A percentile compares a stretch with the other conserved stretches of the same genome.
Conservation (phyloP, 345 rosid genomes). For the Eucalyptus grandis region DNA sequence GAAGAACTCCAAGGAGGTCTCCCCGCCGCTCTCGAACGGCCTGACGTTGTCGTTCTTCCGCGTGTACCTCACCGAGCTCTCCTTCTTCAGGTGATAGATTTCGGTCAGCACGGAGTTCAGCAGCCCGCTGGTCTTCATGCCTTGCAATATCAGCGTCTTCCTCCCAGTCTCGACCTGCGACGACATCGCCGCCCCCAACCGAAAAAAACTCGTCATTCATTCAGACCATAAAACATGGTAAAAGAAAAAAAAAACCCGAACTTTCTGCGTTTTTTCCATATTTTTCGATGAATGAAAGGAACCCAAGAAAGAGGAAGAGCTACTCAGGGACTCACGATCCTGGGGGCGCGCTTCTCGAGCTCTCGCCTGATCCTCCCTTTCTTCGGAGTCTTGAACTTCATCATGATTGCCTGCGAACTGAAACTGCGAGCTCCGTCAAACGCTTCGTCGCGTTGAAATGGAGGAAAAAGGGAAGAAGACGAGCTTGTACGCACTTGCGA, state of each 20-base stretch:
- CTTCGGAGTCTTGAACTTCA: constrained; percentile 46
- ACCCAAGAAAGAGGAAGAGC: neutral
- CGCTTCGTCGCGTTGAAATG: neutral
- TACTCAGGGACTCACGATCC: constrained; percentile 30
- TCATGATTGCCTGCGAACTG: constrained; percentile 8
- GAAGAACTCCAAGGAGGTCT: constrained; percentile 85
- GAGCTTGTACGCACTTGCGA: neutral
- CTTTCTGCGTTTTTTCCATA: neutral
- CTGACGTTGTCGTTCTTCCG: constrained; percentile 88
- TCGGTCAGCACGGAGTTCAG: constrained; percentile 59
- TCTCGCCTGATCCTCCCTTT: constrained; percentile 41
- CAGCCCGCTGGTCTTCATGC: constrained; percentile 72
- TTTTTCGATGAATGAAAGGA: neutral
- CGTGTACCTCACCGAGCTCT: constrained; percentile 54
- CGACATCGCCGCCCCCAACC: neutral
- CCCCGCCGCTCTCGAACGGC: constrained; percentile 94
- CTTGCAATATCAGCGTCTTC: constrained; percentile 89
- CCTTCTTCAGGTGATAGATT: constrained; percentile 65
- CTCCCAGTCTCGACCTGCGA: constrained; percentile 80
- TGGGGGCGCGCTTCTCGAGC: constrained; percentile 80
- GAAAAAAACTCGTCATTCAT: neutral
- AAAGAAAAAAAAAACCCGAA: neutral
- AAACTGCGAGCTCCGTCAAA: neutral
- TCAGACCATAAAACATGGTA: neutral
- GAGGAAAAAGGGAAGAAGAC: neutral